Evolutionary conservation across 2,329 filamentous ascomycete species (phyloP).

Genomic region (Fusarium sp.): DNA sequence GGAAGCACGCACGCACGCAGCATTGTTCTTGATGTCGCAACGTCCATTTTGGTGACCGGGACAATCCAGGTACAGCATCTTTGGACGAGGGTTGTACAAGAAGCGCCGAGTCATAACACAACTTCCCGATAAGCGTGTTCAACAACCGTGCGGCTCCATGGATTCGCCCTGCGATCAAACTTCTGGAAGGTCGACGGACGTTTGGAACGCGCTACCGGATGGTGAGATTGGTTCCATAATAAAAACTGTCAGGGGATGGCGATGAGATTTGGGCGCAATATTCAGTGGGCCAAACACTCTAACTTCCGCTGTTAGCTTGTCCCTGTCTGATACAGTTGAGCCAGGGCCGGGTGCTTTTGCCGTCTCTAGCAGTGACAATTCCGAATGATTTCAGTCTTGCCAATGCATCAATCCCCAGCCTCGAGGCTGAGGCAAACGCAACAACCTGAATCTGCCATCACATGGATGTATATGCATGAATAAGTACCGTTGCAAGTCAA

Average conservation of each 20-base stretch:
- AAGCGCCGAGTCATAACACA: constrained; percentile 26
- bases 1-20: constrained; percentile 19
- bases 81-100: constrained; percentile 15
- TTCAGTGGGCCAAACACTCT: constrained; percentile 38
- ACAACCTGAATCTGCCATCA: neutral
- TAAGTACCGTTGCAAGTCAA: constrained; percentile 17
- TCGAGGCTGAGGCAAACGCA: neutral
- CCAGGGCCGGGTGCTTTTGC: constrained; percentile 27
- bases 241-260: constrained; percentile 35
- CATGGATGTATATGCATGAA: neutral
- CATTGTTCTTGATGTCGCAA: constrained; percentile 33
- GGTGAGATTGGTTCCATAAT: constrained; percentile 43
- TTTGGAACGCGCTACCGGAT: constrained; percentile 42
- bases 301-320: neutral
- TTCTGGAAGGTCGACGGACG: constrained; percentile 42
- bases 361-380: constrained; percentile 11
- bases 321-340: constrained; percentile 25
- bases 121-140: constrained; percentile 7
- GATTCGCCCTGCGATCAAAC: constrained; percentile 40
- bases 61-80: constrained; percentile 26
- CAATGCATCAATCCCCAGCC: neutral
- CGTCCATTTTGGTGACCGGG: constrained; percentile 19
- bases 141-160: constrained; percentile 40
- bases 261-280: constrained; percentile 35
- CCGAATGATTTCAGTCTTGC: constrained; percentile 3